Conservation (phyloP, 2,329 filamentous ascomycete genomes). For the Daldinia eschscholtzii region DNA sequence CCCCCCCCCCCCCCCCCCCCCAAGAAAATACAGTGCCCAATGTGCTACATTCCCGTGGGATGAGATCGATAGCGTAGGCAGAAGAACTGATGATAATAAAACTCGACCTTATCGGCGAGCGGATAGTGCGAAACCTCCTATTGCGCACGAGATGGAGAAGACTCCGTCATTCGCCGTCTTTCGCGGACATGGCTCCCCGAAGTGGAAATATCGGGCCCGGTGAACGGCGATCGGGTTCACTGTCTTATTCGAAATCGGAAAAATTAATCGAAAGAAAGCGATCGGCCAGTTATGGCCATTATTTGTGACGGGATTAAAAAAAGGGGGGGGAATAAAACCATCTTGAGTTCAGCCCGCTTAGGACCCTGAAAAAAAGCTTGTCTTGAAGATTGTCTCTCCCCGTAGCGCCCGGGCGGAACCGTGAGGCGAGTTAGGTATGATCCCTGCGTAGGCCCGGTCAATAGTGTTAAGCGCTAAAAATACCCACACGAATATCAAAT, state of each 20-base stretch:
- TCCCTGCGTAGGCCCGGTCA: constrained; percentile 32
- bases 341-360: constrained; percentile 12
- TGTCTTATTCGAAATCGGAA: constrained; percentile 9
- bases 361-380: constrained; percentile 32
- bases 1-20: too few species aligned
- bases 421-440: constrained; percentile 26
- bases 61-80: neutral
- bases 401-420: constrained; percentile 31
- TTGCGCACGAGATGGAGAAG: constrained; percentile 11
- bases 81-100: constrained; percentile 20
- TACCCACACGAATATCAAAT: constrained; percentile 1
- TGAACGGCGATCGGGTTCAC: constrained; percentile 14
- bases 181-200: constrained; percentile 30
- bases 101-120: constrained; percentile 12
- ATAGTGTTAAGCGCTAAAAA: constrained; percentile 38
- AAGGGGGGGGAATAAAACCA: neutral
- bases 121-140: constrained; percentile 16
- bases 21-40: constrained; percentile 17
- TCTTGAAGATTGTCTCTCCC: constrained; percentile 19
- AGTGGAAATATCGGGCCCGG: constrained; percentile 26
- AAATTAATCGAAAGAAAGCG: constrained; percentile 6
- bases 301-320: constrained; percentile 1
- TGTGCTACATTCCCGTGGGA: constrained; percentile 15
- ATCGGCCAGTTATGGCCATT: neutral
- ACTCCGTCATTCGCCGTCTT: constrained; percentile 29